Evolutionary conservation across 2,329 filamentous ascomycete genomes (phyloP), one percentile per base, ranked within the genome.

Genomic region (Alternaria alternata): DNA sequence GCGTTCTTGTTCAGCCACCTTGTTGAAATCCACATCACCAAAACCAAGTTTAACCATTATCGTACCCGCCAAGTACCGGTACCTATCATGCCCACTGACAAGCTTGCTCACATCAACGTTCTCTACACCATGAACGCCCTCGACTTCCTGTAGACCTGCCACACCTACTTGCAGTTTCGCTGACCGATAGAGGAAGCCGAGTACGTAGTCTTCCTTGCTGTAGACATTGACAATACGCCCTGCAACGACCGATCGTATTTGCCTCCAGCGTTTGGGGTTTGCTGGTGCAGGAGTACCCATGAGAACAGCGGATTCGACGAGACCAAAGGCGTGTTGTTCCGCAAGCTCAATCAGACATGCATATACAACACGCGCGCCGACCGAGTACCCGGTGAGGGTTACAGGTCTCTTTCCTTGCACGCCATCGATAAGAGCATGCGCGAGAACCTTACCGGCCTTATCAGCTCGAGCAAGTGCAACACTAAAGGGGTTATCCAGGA

Each of bases 181-280:
- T 7, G 91, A 89, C 26, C 93, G 88, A 76, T 97, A 96, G 12
- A 96, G 82, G 72, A 96, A 94, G 1, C 88, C 93, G 0, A 97
- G 86, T 32, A 97, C 88, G 71, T 92, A 91, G 78, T 97, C 93
- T 64, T 95, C 94, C 51, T 90, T 87, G 4, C 91, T 94, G 78
- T 90, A 96, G 7, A 94, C 91, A 69, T 97, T 97, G 66, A 96
- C 90, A 9, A 97, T 84, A 59, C 91, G 87, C 3, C 92, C 93
- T 0, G 90, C 87, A 1, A 96, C 92, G 0, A 94, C 92, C 46
- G 87, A 88, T 24, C 92, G 88, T 66, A 96, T 88, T 43, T 87
- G 83, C 54, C 88, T 85, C 93, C 93, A 97, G 62, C 91, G 86
- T 2, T 84, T 84, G 1, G 86, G 80, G 51, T 89, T 86, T 0